Evolutionary conservation across 2,329 filamentous ascomycete species (phyloP), one percentile per base, ranked within the genome.

Genomic region (Chrysoporthe puriensis): DNA sequence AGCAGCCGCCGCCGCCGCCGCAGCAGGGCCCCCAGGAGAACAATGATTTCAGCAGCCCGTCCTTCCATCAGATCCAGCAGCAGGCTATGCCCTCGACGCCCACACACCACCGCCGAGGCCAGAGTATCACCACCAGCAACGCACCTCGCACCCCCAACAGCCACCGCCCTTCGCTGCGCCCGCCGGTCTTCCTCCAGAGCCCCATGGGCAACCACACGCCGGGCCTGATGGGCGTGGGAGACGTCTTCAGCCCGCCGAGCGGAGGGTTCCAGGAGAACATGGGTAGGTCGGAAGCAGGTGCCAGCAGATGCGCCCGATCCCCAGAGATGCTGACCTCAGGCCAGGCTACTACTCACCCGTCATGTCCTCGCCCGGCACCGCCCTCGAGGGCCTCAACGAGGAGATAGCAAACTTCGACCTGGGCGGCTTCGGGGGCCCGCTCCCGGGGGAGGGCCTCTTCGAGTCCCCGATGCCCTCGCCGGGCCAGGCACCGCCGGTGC

Each of bases 361-460:
- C 46, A 63, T 69, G 59, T 69, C 68, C 54, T 66, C 65, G 0
- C 68, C 68, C 2, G 62, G 68, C 40, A 69, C 68, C 4, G 65
- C 68, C 44, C 54, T 69, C 7, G 68, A 69, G 16, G 65, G 57
- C 54, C 68, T 69, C 58, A 69, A 69, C 66, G 68, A 69, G 54
- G 68, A 69, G 40, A 67, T 69, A 36, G 66, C 65, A 48, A 67
- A 69, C 62, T 69, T 69, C 68, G 68, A 69, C 66, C 44, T 69
- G 52, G 52, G 62, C 32, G 59, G 60, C 62, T 69, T 69, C 13
- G 68, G 68, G n/a, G 68, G 65, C 4, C 68, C 65, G 18, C 65
- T 69, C 11, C 63, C 67, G 2, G 67, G 66, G 0, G 68, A 66
- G 1, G 56, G 57, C 52, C 63, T 69, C 43, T 69, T 65, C 36